Evolutionary conservation across 2,329 filamentous ascomycete genomes (phyloP).

Genomic region (Geosmithia morbida): DNA sequence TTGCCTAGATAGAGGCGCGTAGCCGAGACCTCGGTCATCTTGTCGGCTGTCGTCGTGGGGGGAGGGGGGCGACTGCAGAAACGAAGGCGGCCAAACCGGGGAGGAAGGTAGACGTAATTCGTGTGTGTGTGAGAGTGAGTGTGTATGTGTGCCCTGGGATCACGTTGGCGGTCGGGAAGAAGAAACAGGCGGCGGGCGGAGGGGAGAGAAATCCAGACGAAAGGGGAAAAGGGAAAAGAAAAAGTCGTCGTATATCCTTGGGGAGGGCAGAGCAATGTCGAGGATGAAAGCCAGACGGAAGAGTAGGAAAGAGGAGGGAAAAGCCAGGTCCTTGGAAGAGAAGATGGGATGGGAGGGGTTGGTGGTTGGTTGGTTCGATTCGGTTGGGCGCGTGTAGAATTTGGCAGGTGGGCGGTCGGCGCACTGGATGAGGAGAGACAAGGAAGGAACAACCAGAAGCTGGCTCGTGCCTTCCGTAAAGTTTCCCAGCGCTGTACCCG

Average conservation of each 20-base stretch:
- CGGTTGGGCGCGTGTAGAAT: not conserved
- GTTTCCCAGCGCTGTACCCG: not conserved
- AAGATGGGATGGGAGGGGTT: not conserved
- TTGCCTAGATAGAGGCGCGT: conserved; percentile 97
- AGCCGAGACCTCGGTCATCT: conserved; percentile 79
- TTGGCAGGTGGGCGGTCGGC: not conserved
- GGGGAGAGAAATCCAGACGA: not conserved
- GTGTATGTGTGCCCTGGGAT: not conserved
- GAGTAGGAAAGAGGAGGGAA: not conserved
- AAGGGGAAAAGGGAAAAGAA: not conserved
- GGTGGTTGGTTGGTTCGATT: not conserved
- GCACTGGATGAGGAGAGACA: not conserved
- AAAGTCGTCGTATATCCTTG: not conserved
- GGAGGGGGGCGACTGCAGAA: too few relatives aligned
- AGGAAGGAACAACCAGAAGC: too few relatives aligned
- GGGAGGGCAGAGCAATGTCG: not conserved
- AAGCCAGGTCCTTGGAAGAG: not conserved
- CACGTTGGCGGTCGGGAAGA: not conserved
- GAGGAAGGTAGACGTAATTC: too few relatives aligned
- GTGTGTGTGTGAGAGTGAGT: too few relatives aligned
- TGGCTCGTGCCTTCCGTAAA: not conserved
- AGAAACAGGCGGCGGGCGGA: not conserved
- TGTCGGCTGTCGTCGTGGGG: conserved; percentile 9
- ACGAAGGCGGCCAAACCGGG: too few relatives aligned
- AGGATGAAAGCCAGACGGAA: not conserved